A percentile compares a stretch with the other conserved stretches of the same genome.
These are phyloP conservation scores for Ustilago bromivora DNA, from an alignment of 1,284 basidiomycete species.

Conservation along the genomic window DNA sequence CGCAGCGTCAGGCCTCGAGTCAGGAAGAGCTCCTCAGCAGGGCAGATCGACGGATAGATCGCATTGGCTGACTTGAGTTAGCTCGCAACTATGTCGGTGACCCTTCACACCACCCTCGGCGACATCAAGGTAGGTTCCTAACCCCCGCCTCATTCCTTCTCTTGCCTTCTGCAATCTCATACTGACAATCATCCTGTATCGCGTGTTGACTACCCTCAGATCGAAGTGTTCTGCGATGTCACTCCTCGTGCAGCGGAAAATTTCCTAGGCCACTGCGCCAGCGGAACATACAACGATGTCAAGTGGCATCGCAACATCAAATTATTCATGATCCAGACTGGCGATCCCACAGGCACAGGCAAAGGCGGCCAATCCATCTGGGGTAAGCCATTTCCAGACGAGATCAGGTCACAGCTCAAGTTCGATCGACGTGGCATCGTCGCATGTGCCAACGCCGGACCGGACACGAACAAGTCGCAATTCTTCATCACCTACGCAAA, in stretches of 20 bases:
- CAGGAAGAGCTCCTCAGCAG: too few species aligned
- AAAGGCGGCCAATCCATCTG: slow-evolving; percentile 91
- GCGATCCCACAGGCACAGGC: slow-evolving; percentile 95
- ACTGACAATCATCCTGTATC: neutral
- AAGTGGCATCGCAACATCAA: slow-evolving; percentile 79
- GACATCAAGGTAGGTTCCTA: slow-evolving; percentile 83
- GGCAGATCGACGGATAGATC: neutral
- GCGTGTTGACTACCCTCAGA: slow-evolving; percentile 72
- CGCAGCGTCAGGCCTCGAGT: neutral
- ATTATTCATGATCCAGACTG: slow-evolving; percentile 93
- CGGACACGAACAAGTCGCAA: slow-evolving; percentile 65
- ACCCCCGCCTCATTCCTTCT: too few species aligned
- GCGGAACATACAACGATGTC: slow-evolving; percentile 85
- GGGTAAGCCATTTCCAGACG: slow-evolving; percentile 95
- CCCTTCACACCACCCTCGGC: slow-evolving; percentile 90
- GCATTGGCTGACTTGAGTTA: neutral
- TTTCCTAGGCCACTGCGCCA: slow-evolving; percentile 92
- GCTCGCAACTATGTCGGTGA: slow-evolving; percentile 80
- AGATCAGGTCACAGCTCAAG: slow-evolving; percentile 75
- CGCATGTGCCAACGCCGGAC: slow-evolving; percentile 68
- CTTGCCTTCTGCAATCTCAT: neutral
- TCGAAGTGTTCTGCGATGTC: slow-evolving; percentile 96
- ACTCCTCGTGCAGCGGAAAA: slow-evolving; percentile 97
- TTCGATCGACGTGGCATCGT: slow-evolving; percentile 65
- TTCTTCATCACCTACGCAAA: slow-evolving; percentile 68